Percentiles rank a stretch among this genome's conserved stretches.
Evolutionary conservation across 345 rosid species (phyloP).

Genomic region (Syzygium oleosum): DNA sequence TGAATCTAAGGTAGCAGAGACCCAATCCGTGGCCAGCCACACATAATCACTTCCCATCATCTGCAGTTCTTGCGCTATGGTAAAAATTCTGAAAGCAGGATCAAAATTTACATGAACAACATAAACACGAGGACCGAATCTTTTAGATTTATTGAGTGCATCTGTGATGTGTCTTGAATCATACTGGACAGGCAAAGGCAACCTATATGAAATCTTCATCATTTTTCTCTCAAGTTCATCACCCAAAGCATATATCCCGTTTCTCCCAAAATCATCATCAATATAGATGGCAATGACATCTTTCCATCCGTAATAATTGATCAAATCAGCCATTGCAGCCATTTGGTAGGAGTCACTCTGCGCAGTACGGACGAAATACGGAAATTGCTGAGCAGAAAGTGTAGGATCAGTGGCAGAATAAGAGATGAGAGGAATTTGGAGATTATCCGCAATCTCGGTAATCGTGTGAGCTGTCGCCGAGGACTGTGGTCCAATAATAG

Average conservation of each 20-base stretch:
- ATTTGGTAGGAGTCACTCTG: constrained; percentile 71
- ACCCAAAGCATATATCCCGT: constrained; percentile 50
- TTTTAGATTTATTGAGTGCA: constrained; percentile 42
- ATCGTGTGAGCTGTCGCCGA: constrained; percentile 70
- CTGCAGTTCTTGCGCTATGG: constrained; percentile 43
- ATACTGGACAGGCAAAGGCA: constrained; percentile 36
- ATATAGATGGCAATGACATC: constrained; percentile 55
- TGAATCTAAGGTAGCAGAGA: constrained; percentile 68
- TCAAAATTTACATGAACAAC: constrained; percentile 71
- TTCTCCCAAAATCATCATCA: constrained; percentile 82
- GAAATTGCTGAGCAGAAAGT: constrained; percentile 75
- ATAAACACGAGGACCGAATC: constrained; percentile 59
- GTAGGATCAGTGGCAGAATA: constrained; percentile 90
- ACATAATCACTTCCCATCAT: constrained; percentile 66
- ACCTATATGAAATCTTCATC: constrained; percentile 43
- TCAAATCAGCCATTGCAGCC: constrained; percentile 66
- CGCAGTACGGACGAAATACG: constrained; percentile 65
- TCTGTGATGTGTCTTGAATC: constrained; percentile 22
- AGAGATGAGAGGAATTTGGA: constrained; percentile 71
- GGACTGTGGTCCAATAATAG: constrained; percentile 73
- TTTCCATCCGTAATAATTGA: constrained; percentile 65
- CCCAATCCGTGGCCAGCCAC: constrained; percentile 95
- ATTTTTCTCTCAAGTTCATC: constrained; percentile 40
- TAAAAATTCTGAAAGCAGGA: constrained; percentile 51
- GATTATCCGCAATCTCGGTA: constrained; percentile 48